phyloP scores from a whole-genome alignment of 176 grass and related monocot species.

The Chloris gayana region DNA sequence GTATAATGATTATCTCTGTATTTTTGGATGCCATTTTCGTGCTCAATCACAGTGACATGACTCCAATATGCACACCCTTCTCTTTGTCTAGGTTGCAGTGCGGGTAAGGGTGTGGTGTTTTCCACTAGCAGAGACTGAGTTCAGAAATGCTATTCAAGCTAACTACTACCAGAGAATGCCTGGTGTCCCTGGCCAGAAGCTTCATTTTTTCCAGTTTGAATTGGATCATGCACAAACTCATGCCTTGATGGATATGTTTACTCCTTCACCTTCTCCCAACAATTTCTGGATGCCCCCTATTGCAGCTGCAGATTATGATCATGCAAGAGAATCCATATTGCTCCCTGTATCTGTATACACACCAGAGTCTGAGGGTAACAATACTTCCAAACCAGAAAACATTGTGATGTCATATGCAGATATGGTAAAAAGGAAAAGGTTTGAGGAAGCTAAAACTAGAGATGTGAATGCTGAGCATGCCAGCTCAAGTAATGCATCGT shows the following conservation, averaged over 20 bases:
- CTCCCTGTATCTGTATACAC: slow-evolving; percentile 11
- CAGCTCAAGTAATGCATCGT: slow-evolving; percentile 28
- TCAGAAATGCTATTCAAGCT: slow-evolving; percentile 65
- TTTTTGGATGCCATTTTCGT: slow-evolving; percentile 24
- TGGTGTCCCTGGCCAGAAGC: slow-evolving; percentile 34
- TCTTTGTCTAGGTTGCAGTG: slow-evolving; percentile 64
- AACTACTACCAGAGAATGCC: slow-evolving; percentile 69
- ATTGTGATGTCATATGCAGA: slow-evolving; percentile 47
- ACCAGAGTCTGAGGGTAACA: slow-evolving; percentile 5
- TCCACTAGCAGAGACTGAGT: slow-evolving; percentile 64
- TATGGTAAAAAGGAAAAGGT: slow-evolving; percentile 37
- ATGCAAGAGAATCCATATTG: slow-evolving; percentile 1
- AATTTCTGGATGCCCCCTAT: slow-evolving; percentile 49
- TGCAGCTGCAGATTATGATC: slow-evolving; percentile 24
- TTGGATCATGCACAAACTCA: slow-evolving; percentile 76
- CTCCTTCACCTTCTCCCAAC: slow-evolving; percentile 42
- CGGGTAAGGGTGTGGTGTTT: slow-evolving; percentile 51
- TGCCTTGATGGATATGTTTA: slow-evolving; percentile 70
- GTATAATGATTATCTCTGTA: slow-evolving; percentile 37
- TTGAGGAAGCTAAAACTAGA: slow-evolving; percentile 19
- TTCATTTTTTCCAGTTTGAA: slow-evolving; percentile 78
- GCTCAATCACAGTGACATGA: slow-evolving; percentile 30
- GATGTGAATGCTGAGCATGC: slow-evolving; percentile 17
- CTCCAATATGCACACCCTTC: slow-evolving; percentile 15
- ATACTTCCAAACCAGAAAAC: slow-evolving; percentile 32